Evolutionary conservation across 306 rosid genomes (phyloP).

Genomic region (Quercus parvula): DNA sequence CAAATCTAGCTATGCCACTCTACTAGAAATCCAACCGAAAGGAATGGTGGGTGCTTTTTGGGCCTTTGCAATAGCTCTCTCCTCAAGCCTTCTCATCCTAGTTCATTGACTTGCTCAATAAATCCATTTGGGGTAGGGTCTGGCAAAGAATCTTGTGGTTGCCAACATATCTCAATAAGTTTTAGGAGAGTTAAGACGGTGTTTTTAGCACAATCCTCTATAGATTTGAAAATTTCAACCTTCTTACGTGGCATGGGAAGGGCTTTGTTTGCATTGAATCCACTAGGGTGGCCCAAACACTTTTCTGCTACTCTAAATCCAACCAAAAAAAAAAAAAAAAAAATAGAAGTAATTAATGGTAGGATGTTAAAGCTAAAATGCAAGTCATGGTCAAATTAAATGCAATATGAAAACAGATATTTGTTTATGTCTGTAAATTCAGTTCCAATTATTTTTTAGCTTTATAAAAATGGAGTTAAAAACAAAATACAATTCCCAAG

Average conservation of each 20-base stretch:
- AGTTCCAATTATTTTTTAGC: no score
- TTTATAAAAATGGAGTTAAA: no score
- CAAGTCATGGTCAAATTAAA: no score
- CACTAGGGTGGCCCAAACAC: constrained; percentile 60
- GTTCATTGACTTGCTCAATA: constrained; percentile 72
- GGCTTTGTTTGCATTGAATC: constrained; percentile 69
- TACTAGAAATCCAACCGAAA: constrained; percentile 69
- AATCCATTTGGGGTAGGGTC: constrained; percentile 66
- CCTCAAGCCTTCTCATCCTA: constrained; percentile 72
- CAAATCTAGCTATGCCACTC: no score
- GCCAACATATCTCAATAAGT: constrained; percentile 83
- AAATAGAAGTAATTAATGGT: background rate
- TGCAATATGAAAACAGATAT: no score
- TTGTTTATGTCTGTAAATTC: no score
- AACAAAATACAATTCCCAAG: no score
- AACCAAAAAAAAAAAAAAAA: rapidly evolving
- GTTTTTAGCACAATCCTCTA: constrained; percentile 74
- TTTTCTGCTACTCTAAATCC: constrained; percentile 53
- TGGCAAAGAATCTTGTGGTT: constrained; percentile 76
- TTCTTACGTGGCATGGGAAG: constrained; percentile 78
- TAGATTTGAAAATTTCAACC: constrained; percentile 71
- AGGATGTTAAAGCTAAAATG: background rate
- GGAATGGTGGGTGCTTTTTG: constrained; percentile 36
- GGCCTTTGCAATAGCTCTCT: constrained; percentile 60
- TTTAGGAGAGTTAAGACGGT: constrained; percentile 62